These are phyloP conservation scores for Aeschynomene evenia DNA, from an alignment of 306 rosid genomes.

Conservation along the genomic window DNA sequence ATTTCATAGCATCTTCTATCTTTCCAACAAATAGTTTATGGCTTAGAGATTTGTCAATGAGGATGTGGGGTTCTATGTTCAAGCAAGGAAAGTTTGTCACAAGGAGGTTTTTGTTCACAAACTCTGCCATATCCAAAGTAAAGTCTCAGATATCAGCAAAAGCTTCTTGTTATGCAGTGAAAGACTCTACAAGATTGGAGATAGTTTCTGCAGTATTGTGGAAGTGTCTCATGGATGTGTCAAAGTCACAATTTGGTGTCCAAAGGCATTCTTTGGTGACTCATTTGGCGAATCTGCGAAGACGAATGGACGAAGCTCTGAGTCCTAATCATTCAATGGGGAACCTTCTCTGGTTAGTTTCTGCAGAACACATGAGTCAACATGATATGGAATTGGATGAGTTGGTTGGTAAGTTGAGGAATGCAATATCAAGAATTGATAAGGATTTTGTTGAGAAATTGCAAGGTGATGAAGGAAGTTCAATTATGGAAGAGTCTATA, in stretches of 20 bases:
- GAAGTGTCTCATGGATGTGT: slow-evolving; percentile 42
- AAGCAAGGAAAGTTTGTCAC: slow-evolving; percentile 13
- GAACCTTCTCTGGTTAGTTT: slow-evolving; percentile 37
- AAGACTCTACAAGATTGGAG: slow-evolving; percentile 38
- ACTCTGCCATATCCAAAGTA: slow-evolving; percentile 29
- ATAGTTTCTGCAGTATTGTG: slow-evolving; percentile 47
- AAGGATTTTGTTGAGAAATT: not conserved
- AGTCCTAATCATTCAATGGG: slow-evolving; percentile 36
- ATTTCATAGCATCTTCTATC: slow-evolving; percentile 27
- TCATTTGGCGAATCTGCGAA: slow-evolving; percentile 40
- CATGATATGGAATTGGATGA: not conserved
- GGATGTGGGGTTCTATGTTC: not conserved
- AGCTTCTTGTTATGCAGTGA: not conserved
- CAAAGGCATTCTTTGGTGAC: slow-evolving; percentile 28
- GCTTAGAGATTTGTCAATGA: not conserved
- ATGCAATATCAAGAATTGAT: slow-evolving; percentile 1
- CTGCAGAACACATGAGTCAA: not conserved
- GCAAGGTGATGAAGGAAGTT: not conserved
- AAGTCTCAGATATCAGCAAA: slow-evolving; percentile 26
- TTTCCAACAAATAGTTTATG: slow-evolving; percentile 23
- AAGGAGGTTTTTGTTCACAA: slow-evolving; percentile 44
- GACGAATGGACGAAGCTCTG: slow-evolving; percentile 22
- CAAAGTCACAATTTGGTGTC: slow-evolving; percentile 15
- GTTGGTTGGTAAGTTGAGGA: slow-evolving; percentile 26
- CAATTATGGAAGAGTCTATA: not conserved